Base-by-base conservation (phyloP, 495 filamentous ascomycete species). In the Mycothermus thermophilus region DNA sequence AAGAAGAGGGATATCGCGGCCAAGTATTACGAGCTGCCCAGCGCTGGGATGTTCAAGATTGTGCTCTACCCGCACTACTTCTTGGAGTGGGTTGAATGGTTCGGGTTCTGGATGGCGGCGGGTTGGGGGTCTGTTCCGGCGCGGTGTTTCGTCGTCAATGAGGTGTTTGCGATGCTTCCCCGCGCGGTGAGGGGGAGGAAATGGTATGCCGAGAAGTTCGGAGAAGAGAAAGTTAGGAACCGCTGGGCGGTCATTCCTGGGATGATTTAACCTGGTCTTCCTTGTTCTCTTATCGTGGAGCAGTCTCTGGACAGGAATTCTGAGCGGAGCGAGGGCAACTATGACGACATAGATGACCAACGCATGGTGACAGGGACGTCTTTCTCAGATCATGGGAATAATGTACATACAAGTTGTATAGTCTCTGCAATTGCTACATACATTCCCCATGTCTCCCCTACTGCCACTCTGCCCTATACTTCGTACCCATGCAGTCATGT, bases 1-100 rank as follows among this genome's bases (percentile, higher is more conserved):
- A 54, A 24, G 51, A 37, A 50, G 20, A 46, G 49, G 19, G 25
- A 36, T 23, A 14, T 3, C 27, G 69, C 80, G 41, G 67, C 77
- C n/a, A 93, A 94, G 60, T 71, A 92, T 35, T 97, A 97, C 52
- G 76, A 80, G 58, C 73, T 97, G 30, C 92, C 92, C 0, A 59
- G 77, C 40, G 74, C 77, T 25, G 87, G 87, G 2, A 59, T 94
- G 26, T 97, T 97, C 61, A 62, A 60, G 32, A 77, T 68, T 38
- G 72, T 94, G 49, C 67, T 96, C 35, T 93, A 80, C 60, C 86
- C 90, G 40, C 92, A 97, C 52, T 96, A 93, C 52, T 69, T 90
- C 31, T 80, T 74, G 41, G 90, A 97, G 66, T 97, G 90, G 90
- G 56, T 93, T 32, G 92, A 97, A 62, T 96, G 92, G 90, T 49